Evolutionary conservation across 148 eudicot genomes (phyloP).

Genomic region (Camellia granthamiana): DNA sequence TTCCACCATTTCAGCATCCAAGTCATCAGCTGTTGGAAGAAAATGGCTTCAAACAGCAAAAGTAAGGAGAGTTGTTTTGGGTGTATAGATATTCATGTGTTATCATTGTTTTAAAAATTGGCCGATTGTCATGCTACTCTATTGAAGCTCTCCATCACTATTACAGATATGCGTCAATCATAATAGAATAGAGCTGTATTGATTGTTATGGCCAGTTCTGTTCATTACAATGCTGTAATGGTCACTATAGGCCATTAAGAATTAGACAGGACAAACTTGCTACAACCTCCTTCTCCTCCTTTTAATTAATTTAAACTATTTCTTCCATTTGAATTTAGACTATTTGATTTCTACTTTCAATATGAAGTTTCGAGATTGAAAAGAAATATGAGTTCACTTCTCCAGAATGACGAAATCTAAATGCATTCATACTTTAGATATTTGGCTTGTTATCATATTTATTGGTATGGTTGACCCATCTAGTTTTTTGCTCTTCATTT

Average conservation of each 20-base stretch:
- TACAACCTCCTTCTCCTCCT: neutral
- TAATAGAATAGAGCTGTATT: neutral
- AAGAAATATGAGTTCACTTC: neutral
- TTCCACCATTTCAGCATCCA: slow-evolving; percentile 94
- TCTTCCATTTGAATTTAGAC: neutral
- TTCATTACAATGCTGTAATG: neutral
- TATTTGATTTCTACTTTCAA: neutral
- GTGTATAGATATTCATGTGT: neutral
- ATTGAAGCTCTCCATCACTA: neutral
- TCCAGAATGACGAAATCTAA: neutral
- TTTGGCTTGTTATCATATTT: neutral
- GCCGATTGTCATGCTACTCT: neutral
- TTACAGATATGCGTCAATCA: neutral
- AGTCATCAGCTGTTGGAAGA: slow-evolving; percentile 92
- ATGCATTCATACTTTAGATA: neutral
- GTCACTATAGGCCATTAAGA: neutral
- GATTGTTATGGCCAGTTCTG: neutral
- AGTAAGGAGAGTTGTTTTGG: slow-evolving; percentile 41
- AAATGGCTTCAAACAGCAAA: slow-evolving; percentile 92
- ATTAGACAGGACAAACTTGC: neutral
- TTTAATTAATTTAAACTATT: neutral
- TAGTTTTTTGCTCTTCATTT: neutral
- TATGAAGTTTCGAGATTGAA: neutral
- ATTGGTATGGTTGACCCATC: neutral
- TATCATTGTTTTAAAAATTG: neutral